Conservation (phyloP, 2,329 filamentous ascomycete genomes). For the Salinomyces thailandicus region DNA sequence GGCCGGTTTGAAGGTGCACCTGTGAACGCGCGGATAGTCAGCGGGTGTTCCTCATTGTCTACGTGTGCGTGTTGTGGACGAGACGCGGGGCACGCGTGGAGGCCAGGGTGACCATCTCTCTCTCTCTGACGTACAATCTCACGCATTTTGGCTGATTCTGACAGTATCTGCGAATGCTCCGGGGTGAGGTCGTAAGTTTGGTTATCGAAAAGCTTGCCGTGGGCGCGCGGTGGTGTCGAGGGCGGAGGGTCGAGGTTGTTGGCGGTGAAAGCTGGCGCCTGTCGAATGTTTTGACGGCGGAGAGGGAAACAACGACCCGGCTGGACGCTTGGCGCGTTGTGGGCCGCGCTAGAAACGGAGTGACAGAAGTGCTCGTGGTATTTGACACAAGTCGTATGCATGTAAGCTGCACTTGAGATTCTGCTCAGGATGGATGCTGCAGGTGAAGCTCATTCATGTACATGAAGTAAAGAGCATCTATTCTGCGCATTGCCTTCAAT, state of each 20-base stretch:
- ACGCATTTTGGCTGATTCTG: conserved; percentile 46
- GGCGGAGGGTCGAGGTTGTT: conserved; percentile 4
- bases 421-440: background rate
- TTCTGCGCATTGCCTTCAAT: conserved; percentile 4
- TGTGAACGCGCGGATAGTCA: conserved; percentile 48
- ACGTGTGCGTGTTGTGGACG: conserved; percentile 32
- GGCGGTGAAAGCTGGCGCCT: conserved; percentile 8
- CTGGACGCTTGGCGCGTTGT: background rate
- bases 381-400: conserved; percentile 1
- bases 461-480: background rate
- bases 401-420: background rate
- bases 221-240: conserved; percentile 1
- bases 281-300: conserved; percentile 4
- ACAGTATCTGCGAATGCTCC: conserved; percentile 5
- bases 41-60: no score
- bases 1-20: conserved; percentile 99
- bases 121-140: conserved; percentile 53
- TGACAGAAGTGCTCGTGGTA: background rate
- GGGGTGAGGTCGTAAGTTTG: conserved; percentile 14
- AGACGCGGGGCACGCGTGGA: conserved; percentile 35
- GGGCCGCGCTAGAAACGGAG: background rate
- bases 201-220: conserved; percentile 9
- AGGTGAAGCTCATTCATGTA: no score
- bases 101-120: conserved; percentile 20
- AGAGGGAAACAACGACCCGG: conserved; percentile 1